Conservation (phyloP, 345 rosid genomes). For the Nephelium lappaceum region DNA sequence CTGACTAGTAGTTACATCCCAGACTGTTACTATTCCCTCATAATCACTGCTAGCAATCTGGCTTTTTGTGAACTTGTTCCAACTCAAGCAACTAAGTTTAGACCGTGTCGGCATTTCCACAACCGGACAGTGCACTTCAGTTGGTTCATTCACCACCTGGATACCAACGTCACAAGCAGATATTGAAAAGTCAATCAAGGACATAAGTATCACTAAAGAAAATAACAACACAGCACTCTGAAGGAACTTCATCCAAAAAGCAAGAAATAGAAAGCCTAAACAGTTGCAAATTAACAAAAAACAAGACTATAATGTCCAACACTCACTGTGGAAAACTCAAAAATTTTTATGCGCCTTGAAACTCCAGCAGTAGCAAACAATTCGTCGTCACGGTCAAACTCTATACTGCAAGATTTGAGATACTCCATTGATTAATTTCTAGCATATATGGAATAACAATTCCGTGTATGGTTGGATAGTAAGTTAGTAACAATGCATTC, state of each 20-base stretch:
- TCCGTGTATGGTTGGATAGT: background rate
- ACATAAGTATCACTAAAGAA: background rate
- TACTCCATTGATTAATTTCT: background rate
- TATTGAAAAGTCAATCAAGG: constrained; percentile 3
- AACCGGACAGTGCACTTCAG: constrained; percentile 54
- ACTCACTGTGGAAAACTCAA: constrained; percentile 61
- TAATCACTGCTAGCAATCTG: constrained; percentile 71
- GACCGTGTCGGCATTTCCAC: constrained; percentile 60
- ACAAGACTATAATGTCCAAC: background rate
- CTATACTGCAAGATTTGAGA: constrained; percentile 51
- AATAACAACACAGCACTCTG: constrained; percentile 2
- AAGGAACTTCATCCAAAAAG: background rate
- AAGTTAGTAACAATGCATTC: background rate
- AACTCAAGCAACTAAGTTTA: constrained; percentile 72
- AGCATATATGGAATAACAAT: background rate
- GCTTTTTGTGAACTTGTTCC: constrained; percentile 63
- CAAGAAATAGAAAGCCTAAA: constrained; percentile 5
- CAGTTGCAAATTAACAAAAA: background rate
- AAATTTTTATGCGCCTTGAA: constrained; percentile 59
- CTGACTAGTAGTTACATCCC: constrained; percentile 66
- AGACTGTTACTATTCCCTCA: constrained; percentile 60
- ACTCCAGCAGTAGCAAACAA: constrained; percentile 72
- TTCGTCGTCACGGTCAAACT: constrained; percentile 68
- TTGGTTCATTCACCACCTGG: constrained; percentile 59
- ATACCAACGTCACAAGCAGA: constrained; percentile 11